Percentiles rank a stretch among this genome's conserved stretches.
Conservation (phyloP, 805 yeast genomes). For the Cyberlindnera bimundalis region DNA sequence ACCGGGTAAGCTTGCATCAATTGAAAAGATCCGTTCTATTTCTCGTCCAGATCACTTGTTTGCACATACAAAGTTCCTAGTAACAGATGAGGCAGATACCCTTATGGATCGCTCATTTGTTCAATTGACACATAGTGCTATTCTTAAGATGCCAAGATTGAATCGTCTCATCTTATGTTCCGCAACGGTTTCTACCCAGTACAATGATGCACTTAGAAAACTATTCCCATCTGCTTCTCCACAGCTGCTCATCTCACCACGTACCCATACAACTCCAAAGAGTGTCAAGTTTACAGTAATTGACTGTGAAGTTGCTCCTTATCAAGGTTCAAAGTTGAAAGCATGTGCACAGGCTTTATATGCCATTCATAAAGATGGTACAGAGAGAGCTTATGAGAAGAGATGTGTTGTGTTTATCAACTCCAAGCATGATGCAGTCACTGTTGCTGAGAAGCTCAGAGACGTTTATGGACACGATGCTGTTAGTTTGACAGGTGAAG, state of each 20-base stretch:
- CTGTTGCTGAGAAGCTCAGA: constrained; percentile 52
- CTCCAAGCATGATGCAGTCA: constrained; percentile 57
- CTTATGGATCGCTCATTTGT: constrained; percentile 79
- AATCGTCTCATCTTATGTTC: constrained; percentile 73
- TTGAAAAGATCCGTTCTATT: constrained; percentile 34
- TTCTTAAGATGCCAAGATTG: constrained; percentile 49
- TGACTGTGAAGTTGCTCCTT: constrained; percentile 76
- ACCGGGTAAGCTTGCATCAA: constrained; percentile 61
- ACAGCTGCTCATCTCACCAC: constrained; percentile 62
- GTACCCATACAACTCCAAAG: constrained; percentile 79
- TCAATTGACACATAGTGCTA: constrained; percentile 54
- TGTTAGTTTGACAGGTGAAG: constrained; percentile 63
- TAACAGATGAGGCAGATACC: constrained; percentile 93
- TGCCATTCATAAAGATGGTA: constrained; percentile 79
- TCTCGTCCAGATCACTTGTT: constrained; percentile 38
- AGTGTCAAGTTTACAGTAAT: constrained; percentile 68
- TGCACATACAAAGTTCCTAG: constrained; percentile 53
- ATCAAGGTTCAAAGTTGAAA: constrained; percentile 75
- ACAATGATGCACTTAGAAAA: constrained; percentile 55
- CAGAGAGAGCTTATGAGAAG: constrained; percentile 73
- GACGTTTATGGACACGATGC: constrained; percentile 54
- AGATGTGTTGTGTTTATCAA: constrained; percentile 85
- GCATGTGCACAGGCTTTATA: constrained; percentile 87
- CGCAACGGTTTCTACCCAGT: constrained; percentile 84
- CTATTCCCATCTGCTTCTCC: constrained; percentile 64